Evolutionary conservation across 768 basidiomycete genomes (phyloP).

Genomic region (Mycena filopes): DNA sequence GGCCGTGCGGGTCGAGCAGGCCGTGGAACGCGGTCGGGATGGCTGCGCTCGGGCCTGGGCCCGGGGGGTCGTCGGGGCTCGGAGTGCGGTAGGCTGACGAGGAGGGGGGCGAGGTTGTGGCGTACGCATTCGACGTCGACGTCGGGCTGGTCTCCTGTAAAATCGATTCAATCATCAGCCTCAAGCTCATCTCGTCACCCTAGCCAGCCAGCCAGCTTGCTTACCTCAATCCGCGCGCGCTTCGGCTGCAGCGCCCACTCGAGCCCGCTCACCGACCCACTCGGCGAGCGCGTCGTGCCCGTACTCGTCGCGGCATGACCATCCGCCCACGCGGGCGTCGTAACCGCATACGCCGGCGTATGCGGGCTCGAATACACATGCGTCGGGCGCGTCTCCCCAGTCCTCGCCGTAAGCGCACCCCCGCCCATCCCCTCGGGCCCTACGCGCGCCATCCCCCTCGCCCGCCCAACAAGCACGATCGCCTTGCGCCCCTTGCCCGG

Average conservation of each 20-base stretch:
- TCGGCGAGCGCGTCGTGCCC: constrained; percentile 48
- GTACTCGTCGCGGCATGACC: constrained; percentile 61
- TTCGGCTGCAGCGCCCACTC: constrained; percentile 29
- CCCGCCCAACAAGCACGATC: constrained; percentile 88
- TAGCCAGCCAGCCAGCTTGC: no score
- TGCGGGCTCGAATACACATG: neutral
- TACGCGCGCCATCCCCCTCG: constrained; percentile 71
- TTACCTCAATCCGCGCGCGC: constrained; percentile 26
- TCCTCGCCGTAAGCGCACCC: no score
- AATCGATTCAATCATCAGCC: neutral
- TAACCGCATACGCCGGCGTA: neutral
- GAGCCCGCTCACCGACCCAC: constrained; percentile 22
- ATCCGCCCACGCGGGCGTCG: constrained; percentile 46
- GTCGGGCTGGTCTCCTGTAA: no score
- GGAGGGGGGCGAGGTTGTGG: neutral
- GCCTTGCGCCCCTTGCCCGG: constrained; percentile 95
- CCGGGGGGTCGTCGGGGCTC: neutral
- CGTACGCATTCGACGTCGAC: no score
- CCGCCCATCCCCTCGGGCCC: constrained; percentile 67
- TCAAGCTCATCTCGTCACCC: constrained; percentile 8
- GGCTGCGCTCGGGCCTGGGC: constrained; percentile 16
- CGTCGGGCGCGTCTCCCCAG: no score
- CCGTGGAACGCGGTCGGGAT: constrained; percentile 28
- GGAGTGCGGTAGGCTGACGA: neutral
- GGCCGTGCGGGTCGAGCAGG: constrained; percentile 27